Conservation (phyloP, 2,329 filamentous ascomycete genomes). For the Colletotrichum australisinense region DNA sequence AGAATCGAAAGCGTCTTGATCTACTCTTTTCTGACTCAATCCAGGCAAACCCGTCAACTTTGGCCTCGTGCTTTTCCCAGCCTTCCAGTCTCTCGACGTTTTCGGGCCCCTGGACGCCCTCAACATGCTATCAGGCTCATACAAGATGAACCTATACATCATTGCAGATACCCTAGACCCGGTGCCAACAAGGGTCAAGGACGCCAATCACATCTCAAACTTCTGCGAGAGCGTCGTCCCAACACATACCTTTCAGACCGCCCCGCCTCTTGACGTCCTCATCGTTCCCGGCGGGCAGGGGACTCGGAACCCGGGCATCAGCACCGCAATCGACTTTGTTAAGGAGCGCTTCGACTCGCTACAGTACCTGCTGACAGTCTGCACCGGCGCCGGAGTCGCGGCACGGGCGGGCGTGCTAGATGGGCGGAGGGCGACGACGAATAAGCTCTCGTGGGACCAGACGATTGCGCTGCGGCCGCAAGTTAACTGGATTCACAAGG, state of each 20-base stretch:
- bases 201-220: conserved; percentile 5
- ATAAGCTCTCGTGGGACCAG: conserved; percentile 61
- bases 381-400: conserved; percentile 64
- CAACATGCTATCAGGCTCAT: conserved; percentile 40
- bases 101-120: conserved; percentile 51
- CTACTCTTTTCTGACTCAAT: not conserved
- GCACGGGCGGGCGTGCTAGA: conserved; percentile 65
- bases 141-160: conserved; percentile 34
- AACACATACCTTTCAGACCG: conserved; percentile 54
- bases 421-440: conserved; percentile 65
- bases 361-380: conserved; percentile 65
- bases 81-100: conserved; percentile 51
- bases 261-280: conserved; percentile 63
- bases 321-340: conserved; percentile 53
- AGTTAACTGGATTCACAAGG: conserved; percentile 63
- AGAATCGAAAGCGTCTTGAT: not conserved
- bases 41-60: conserved; percentile 38
- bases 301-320: conserved; percentile 42
- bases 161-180: conserved; percentile 35
- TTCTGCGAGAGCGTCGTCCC: conserved; percentile 37
- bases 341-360: conserved; percentile 49
- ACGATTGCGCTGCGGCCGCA: conserved; percentile 52
- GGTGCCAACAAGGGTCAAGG: conserved; percentile 26
- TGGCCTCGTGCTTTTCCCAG: conserved; percentile 48
- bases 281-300: conserved; percentile 67